phyloP scores from a whole-genome alignment of 495 filamentous ascomycete genomes.

The Bacidia rubella region DNA sequence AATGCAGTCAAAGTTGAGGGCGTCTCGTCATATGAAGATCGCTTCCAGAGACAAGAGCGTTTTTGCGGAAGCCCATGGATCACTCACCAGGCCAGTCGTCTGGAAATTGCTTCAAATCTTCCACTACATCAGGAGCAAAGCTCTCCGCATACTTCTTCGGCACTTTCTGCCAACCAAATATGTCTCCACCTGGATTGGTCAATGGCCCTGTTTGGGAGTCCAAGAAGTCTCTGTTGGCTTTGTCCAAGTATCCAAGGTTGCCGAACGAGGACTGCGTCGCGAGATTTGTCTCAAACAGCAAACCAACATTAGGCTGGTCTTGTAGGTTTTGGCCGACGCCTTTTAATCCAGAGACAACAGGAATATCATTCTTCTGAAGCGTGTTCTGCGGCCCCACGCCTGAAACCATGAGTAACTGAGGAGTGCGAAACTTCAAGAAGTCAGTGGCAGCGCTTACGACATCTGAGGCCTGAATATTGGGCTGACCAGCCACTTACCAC shows the following conservation, averaged over 20 bases:
- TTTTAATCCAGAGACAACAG: not conserved
- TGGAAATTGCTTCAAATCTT: conserved; percentile 23
- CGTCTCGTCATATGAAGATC: no score
- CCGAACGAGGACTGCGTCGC: no score
- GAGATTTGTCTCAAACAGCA: no score
- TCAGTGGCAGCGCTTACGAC: no score
- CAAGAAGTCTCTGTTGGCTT: not conserved
- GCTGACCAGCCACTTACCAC: no score
- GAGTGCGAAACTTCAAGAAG: not conserved
- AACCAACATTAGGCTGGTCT: no score
- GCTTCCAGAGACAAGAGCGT: not conserved
- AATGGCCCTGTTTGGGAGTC: not conserved
- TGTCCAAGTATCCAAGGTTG: not conserved
- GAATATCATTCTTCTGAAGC: not conserved
- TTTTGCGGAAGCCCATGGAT: conserved; percentile 17
- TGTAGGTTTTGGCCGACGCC: not conserved
- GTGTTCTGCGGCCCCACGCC: not conserved
- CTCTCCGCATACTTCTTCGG: not conserved
- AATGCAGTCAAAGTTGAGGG: no score
- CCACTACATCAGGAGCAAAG: no score
- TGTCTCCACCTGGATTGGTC: not conserved
- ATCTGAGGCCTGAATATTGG: no score
- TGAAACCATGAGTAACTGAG: not conserved
- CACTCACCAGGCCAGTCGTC: conserved; percentile 49
- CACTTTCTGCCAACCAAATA: not conserved